Conservation (phyloP, 2,329 filamentous ascomycete species). For the Diplodia seriata region DNA sequence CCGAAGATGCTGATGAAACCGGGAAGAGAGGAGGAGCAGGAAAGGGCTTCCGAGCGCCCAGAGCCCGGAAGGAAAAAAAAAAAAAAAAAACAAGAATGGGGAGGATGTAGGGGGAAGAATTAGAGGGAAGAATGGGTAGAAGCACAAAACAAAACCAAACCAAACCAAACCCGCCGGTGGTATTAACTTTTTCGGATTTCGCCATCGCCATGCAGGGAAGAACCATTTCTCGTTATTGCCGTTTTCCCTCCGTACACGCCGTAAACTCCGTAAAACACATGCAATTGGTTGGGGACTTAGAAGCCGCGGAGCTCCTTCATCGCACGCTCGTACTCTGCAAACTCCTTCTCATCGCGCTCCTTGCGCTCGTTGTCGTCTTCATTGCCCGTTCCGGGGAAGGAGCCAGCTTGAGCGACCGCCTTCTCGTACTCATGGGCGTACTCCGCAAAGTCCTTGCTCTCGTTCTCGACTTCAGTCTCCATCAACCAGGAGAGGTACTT, state of each 20-base stretch:
- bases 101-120: too few relatives aligned
- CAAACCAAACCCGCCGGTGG: neutral
- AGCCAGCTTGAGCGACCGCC: neutral
- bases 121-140: neutral
- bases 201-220: constrained; percentile 7
- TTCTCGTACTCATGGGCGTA: neutral
- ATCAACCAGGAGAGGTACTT: neutral
- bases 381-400: neutral
- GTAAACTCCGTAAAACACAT: neutral
- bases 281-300: neutral
- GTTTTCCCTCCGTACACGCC: constrained; percentile 1
- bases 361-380: neutral
- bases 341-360: too few relatives aligned
- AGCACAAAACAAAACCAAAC: neutral
- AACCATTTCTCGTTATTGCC: neutral
- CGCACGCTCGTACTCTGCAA: neutral
- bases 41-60: constrained; percentile 3
- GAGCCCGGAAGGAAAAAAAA: neutral
- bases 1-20: neutral
- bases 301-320: neutral
- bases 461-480: neutral
- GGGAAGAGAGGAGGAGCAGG: neutral
- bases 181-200: constrained; percentile 5
- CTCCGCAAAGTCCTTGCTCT: neutral
- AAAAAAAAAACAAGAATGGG: neutral